Percentiles rank a stretch among this genome's conserved stretches.
Conservation (phyloP, 2,329 filamentous ascomycete genomes). For the Penicillium sp. region DNA sequence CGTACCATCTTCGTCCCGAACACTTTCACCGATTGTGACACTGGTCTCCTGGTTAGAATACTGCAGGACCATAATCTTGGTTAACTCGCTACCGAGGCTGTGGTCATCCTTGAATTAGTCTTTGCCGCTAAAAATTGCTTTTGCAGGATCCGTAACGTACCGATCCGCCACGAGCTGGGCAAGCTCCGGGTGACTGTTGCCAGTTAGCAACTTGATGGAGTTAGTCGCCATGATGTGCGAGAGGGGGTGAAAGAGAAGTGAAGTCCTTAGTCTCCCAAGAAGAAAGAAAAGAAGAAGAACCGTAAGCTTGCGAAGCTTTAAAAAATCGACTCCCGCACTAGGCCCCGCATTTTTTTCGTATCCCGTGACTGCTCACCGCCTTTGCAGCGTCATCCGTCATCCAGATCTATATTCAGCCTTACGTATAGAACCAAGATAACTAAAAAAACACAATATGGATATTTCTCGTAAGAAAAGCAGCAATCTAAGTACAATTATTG, state of each 20-base stretch:
- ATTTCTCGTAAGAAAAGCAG: conserved; percentile 16
- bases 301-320: conserved; percentile 1
- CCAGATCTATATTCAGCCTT: not conserved
- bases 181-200: conserved; percentile 72
- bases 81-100: conserved; percentile 65
- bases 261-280: conserved; percentile 1
- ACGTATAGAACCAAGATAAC: not conserved
- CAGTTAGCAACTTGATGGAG: conserved; percentile 72
- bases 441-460: conserved; percentile 16
- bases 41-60: conserved; percentile 63
- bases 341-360: conserved; percentile 25
- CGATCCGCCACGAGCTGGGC: conserved; percentile 68
- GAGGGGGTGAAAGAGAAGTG: not conserved
- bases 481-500: conserved; percentile 24
- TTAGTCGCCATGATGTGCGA: conserved; percentile 62
- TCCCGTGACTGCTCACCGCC: conserved; percentile 28
- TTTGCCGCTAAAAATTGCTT: conserved; percentile 5
- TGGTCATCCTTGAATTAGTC: conserved; percentile 9
- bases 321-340: conserved; percentile 22
- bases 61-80: conserved; percentile 67
- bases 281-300: conserved; percentile 3
- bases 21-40: conserved; percentile 92
- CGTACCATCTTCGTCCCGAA: conserved; percentile 88
- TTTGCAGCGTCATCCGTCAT: not conserved
- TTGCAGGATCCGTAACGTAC: conserved; percentile 43